Evolutionary conservation across 345 rosid genomes (phyloP).

Genomic region (Eucalyptus fibrosa): DNA sequence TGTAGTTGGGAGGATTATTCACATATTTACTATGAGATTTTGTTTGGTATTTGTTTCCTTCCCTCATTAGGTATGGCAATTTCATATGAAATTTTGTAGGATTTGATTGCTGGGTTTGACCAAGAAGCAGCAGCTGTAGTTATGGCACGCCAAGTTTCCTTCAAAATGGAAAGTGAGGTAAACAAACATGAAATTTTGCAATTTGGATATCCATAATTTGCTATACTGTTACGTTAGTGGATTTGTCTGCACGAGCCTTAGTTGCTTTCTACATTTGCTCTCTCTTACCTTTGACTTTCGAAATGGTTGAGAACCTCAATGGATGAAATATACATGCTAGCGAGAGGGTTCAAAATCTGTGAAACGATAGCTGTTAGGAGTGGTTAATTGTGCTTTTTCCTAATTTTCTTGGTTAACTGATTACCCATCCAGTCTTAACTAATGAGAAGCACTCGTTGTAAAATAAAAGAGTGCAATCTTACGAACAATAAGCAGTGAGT

Average conservation of each 20-base stretch:
- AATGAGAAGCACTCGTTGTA: background rate
- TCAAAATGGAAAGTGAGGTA: slow-evolving; percentile 98
- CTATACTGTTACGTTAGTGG: background rate
- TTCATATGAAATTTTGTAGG: slow-evolving; percentile 32
- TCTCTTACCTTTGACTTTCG: background rate
- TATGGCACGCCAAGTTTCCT: slow-evolving; percentile 84
- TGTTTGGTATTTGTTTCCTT: background rate
- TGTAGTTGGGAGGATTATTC: background rate
- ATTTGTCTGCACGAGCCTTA: background rate
- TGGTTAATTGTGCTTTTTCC: background rate
- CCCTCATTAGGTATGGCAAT: background rate
- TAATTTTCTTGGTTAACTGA: background rate
- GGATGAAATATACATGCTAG: background rate
- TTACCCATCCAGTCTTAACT: background rate
- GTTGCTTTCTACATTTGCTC: background rate
- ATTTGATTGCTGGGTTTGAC: slow-evolving; percentile 89
- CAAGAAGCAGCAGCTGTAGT: slow-evolving; percentile 99
- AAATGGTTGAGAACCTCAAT: background rate
- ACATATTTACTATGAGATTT: background rate
- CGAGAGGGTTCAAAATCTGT: background rate
- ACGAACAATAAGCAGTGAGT: background rate
- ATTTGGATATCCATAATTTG: background rate
- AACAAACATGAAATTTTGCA: background rate
- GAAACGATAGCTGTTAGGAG: background rate
- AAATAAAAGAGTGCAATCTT: background rate